Conservation (phyloP, 2,329 filamentous ascomycete genomes). For the Alternaria brassicicola region DNA sequence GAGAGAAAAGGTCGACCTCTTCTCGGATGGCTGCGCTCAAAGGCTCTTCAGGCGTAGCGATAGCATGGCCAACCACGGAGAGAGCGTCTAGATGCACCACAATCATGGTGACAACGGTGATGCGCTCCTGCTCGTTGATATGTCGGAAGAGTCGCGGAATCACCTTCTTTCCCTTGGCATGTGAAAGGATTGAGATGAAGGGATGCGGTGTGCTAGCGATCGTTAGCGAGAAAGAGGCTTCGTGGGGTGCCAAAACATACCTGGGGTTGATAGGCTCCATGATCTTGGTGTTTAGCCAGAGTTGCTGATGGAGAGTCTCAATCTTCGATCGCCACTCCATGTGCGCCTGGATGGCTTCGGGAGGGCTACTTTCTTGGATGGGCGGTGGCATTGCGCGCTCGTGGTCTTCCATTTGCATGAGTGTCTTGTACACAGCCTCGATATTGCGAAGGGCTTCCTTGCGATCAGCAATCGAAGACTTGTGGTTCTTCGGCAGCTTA, state of each 20-base stretch:
- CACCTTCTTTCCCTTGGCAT: conserved; percentile 93
- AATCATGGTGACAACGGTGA: conserved; percentile 95
- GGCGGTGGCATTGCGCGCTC: conserved; percentile 78
- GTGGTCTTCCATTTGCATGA: conserved; percentile 95
- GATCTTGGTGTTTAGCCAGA: conserved; percentile 89
- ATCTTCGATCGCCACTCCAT: conserved; percentile 79
- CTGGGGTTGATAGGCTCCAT: conserved; percentile 80
- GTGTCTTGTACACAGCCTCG: conserved; percentile 81
- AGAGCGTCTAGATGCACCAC: conserved; percentile 90
- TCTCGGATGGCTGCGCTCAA: conserved; percentile 76
- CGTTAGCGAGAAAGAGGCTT: conserved; percentile 20
- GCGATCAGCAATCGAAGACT: conserved; percentile 68
- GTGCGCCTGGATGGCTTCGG: conserved; percentile 73
- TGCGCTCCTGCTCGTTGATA: conserved; percentile 88
- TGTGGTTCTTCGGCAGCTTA: conserved; percentile 49
- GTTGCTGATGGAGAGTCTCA: conserved; percentile 72
- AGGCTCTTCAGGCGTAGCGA: conserved; percentile 73
- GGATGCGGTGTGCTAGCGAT: conserved; percentile 71
- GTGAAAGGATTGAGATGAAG: conserved; percentile 94
- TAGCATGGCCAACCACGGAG: conserved; percentile 83
- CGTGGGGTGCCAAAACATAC: conserved; percentile 41
- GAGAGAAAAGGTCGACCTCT: conserved; percentile 88
- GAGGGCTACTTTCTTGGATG: conserved; percentile 67
- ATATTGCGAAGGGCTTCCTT: conserved; percentile 86
- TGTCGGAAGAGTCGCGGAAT: conserved; percentile 95